These are phyloP conservation scores for Pleomassaria siparia DNA, from an alignment of 2,329 filamentous ascomycete species.

Conservation along the genomic window DNA sequence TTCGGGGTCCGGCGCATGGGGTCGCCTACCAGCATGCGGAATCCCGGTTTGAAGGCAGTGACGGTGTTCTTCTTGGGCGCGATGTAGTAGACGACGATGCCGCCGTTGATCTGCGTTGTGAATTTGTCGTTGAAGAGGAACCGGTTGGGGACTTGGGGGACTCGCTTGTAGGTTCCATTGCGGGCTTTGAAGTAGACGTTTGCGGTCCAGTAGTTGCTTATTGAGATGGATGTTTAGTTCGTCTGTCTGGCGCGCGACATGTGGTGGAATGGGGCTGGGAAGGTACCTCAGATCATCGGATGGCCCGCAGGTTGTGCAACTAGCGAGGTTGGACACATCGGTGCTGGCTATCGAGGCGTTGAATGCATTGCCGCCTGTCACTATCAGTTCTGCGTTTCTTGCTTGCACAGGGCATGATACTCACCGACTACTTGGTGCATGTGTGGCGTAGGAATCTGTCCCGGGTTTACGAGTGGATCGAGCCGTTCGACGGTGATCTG, in stretches of 20 bases:
- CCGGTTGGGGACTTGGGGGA: constrained; percentile 39
- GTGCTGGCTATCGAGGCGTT: constrained; percentile 14
- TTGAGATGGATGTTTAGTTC: no score
- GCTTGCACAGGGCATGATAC: no score
- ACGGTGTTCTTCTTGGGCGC: constrained; percentile 8
- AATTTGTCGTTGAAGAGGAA: constrained; percentile 27
- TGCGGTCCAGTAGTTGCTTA: constrained; percentile 30
- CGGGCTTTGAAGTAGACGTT: constrained; percentile 25
- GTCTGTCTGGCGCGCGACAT: no score
- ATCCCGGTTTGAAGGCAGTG: constrained; percentile 31
- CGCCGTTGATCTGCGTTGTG: constrained; percentile 11
- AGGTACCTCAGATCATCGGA: constrained; percentile 1
- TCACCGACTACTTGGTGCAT: constrained; percentile 12
- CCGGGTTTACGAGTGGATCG: constrained; percentile 30
- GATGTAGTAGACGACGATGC: constrained; percentile 12
- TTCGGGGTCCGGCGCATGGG: constrained; percentile 24
- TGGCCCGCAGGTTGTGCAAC: constrained; percentile 18
- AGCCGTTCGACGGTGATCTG: constrained; percentile 15
- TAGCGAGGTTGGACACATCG: constrained; percentile 14
- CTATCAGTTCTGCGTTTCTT: no score
- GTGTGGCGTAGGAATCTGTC: constrained; percentile 9
- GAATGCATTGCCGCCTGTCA: constrained; percentile 22
- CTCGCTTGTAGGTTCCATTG: constrained; percentile 41
- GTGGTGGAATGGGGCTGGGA: neutral
- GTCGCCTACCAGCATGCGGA: constrained; percentile 52